phyloP scores from a whole-genome alignment of 2,329 filamentous ascomycete genomes.

The Colletotrichum sidae region DNA sequence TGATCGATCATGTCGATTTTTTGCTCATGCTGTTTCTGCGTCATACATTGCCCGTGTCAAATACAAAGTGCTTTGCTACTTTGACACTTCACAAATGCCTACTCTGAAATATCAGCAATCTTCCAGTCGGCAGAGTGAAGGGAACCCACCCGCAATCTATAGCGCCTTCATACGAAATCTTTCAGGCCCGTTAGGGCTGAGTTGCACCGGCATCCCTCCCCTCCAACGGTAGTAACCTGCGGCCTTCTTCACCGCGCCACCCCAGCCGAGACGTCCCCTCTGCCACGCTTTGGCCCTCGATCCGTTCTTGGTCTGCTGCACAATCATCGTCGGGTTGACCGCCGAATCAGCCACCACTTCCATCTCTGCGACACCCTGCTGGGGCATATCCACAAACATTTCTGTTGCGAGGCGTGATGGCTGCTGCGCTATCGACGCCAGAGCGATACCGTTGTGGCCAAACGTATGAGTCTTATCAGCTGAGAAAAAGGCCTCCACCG shows the following conservation, averaged over 20 bases:
- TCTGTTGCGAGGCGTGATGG: conserved; percentile 32
- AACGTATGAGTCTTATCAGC: background rate
- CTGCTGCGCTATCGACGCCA: conserved; percentile 45
- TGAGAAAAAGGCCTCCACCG: conserved; percentile 36
- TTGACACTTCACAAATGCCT: no score
- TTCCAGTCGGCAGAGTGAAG: background rate
- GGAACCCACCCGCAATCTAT: background rate
- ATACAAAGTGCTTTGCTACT: no score
- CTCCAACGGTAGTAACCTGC: conserved; percentile 47
- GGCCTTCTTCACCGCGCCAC: conserved; percentile 57
- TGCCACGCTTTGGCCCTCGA: conserved; percentile 52
- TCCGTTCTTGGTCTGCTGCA: conserved; percentile 45
- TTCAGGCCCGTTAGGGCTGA: conserved; percentile 26
- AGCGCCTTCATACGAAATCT: conserved; percentile 32
- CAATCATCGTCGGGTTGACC: conserved; percentile 43
- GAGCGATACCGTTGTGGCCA: background rate
- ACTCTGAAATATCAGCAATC: no score
- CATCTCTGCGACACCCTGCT: conserved; percentile 30
- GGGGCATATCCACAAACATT: conserved; percentile 36
- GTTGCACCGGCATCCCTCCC: conserved; percentile 31
- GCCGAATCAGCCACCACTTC: conserved; percentile 37
- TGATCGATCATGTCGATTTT: no score
- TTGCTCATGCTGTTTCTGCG: no score
- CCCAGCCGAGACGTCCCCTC: conserved; percentile 58
- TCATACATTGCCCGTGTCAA: no score